phyloP scores from a whole-genome alignment of 495 filamentous ascomycete species.

The Penicillium mononematosum region DNA sequence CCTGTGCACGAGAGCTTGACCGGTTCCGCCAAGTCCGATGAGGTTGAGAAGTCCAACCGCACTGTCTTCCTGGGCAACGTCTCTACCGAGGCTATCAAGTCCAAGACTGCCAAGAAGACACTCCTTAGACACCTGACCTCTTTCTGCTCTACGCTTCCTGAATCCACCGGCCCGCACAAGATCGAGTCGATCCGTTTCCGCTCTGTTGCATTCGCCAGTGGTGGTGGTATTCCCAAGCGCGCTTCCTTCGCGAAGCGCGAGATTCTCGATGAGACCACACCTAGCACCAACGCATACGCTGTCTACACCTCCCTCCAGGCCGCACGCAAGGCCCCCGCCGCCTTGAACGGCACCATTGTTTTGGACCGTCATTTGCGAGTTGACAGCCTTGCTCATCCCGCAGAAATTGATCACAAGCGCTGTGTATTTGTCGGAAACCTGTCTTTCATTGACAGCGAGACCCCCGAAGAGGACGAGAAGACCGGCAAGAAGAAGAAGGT shows the following conservation, averaged over 20 bases:
- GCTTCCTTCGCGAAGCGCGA: slow-evolving; percentile 82
- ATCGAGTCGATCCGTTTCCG: slow-evolving; percentile 90
- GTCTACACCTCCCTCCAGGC: slow-evolving; percentile 74
- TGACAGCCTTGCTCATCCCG: slow-evolving; percentile 85
- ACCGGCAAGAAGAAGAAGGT: slow-evolving; percentile 57
- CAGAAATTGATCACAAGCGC: slow-evolving; percentile 73
- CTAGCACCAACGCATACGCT: slow-evolving; percentile 90
- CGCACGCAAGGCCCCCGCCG: slow-evolving; percentile 70
- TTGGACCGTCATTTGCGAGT: slow-evolving; percentile 88
- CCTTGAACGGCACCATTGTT: slow-evolving; percentile 79
- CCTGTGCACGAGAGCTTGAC: slow-evolving; percentile 60
- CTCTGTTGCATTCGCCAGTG: slow-evolving; percentile 74
- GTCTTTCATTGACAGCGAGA: slow-evolving; percentile 88
- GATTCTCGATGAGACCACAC: slow-evolving; percentile 82
- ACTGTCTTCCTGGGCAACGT: slow-evolving; percentile 96
- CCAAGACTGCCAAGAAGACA: slow-evolving; percentile 72
- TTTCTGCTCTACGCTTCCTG: slow-evolving; percentile 50
- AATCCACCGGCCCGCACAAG: slow-evolving; percentile 56
- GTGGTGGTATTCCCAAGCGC: slow-evolving; percentile 77
- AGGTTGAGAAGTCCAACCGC: slow-evolving; percentile 81
- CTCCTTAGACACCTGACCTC: slow-evolving; percentile 65
- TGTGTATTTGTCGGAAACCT: slow-evolving; percentile 98
- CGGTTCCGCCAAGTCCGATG: slow-evolving; percentile 42
- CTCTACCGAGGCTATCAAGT: slow-evolving; percentile 74
- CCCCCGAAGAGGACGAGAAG: slow-evolving; percentile 53